Evolutionary conservation across 768 basidiomycete genomes (phyloP).

Genomic region (Tulasnella sp.): DNA sequence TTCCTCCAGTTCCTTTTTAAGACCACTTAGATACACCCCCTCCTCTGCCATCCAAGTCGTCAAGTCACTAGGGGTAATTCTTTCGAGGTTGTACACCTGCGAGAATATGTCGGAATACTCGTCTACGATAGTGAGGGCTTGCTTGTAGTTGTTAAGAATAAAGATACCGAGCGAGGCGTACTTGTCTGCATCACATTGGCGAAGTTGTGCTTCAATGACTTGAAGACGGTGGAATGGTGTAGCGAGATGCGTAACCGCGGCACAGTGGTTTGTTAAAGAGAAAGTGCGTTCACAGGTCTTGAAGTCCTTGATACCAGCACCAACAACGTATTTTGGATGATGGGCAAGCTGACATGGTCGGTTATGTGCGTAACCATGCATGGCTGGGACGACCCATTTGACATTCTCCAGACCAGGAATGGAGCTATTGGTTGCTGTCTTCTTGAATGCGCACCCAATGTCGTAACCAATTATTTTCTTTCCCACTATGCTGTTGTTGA

Average conservation of each 20-base stretch:
- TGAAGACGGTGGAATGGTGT: background rate
- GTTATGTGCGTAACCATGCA: constrained; percentile 12
- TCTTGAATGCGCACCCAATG: background rate
- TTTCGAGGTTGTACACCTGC: background rate
- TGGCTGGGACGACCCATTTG: background rate
- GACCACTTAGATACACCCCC: too few relatives aligned
- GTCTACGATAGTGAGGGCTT: too few relatives aligned
- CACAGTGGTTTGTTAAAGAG: background rate
- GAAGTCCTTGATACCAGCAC: background rate
- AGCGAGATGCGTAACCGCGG: background rate
- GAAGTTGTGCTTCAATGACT: background rate
- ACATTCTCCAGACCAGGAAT: background rate
- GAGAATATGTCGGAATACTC: too few relatives aligned
- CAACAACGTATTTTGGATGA: background rate
- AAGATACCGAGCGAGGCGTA: background rate
- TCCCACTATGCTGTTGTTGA: background rate
- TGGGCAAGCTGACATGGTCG: background rate
- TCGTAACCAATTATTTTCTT: constrained; percentile 2
- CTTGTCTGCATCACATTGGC: background rate
- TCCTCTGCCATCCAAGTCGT: too few relatives aligned
- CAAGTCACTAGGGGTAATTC: too few relatives aligned
- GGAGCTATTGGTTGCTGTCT: background rate
- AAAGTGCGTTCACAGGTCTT: constrained; percentile 6
- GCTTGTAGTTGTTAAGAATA: too few relatives aligned
- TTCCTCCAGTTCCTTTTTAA: too few relatives aligned